These are phyloP conservation scores for Coemansia sp. DNA, from an alignment of 192 early-diverging fungal species.

Conservation along the genomic window DNA sequence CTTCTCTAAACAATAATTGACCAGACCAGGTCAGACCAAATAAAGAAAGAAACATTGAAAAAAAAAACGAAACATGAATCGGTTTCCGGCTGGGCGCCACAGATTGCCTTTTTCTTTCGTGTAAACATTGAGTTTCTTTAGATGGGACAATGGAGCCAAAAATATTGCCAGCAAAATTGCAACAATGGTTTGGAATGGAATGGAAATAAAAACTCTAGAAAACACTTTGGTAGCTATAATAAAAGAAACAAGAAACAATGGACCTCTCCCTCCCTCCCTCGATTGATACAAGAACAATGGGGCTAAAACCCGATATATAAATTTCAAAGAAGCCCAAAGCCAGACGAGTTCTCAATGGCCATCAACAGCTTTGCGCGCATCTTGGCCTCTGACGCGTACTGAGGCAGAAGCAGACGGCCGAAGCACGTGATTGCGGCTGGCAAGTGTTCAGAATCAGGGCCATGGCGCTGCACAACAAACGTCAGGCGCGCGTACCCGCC, in stretches of 20 bases:
- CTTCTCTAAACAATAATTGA: no score
- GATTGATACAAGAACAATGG: not conserved
- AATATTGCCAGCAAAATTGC: no score
- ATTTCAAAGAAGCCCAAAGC: slow-evolving; percentile 85
- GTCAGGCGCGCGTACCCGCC: slow-evolving; percentile 74
- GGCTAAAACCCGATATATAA: not conserved
- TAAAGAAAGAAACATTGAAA: no score
- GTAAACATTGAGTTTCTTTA: no score
- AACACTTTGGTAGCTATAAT: not conserved
- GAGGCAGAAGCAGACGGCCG: slow-evolving; percentile 81
- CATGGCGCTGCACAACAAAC: slow-evolving; percentile 96
- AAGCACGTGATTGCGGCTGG: slow-evolving; percentile 93
- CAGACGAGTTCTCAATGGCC: slow-evolving; percentile 89
- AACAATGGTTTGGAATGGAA: not conserved
- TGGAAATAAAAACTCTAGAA: not conserved
- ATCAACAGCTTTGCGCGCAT: slow-evolving; percentile 73
- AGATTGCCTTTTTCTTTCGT: no score
- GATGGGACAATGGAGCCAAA: no score
- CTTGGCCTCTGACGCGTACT: slow-evolving; percentile 71
- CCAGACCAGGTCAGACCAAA: no score
- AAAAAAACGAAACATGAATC: no score
- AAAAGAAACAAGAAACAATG: not conserved
- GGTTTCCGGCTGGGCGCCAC: no score
- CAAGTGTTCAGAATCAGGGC: slow-evolving; percentile 80
- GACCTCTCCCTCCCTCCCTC: not conserved